These are phyloP conservation scores for Liriodendron chinense DNA, from an alignment of 164 flowering plant species.

Conservation along the genomic window DNA sequence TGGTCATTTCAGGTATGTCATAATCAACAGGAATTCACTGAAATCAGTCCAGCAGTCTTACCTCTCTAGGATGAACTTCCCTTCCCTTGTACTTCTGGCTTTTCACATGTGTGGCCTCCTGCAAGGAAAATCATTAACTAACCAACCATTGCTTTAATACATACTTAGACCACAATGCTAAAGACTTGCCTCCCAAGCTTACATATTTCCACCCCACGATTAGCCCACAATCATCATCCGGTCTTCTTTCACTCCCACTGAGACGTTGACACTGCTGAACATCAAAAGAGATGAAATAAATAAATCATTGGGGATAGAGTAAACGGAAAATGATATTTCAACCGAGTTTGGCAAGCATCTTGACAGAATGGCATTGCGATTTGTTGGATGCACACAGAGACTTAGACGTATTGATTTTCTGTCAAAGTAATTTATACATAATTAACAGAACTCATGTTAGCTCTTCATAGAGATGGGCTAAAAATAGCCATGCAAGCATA, in stretches of 20 bases:
- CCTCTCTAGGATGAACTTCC: conserved; percentile 63
- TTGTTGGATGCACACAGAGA: no score
- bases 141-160: neutral
- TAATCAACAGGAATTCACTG: neutral
- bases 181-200: conserved; percentile 21
- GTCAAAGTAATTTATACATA: no score
- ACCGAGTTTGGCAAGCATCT: neutral
- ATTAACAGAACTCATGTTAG: no score
- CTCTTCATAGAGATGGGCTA: no score
- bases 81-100: conserved; percentile 65
- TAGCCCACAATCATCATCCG: conserved; percentile 70
- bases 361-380: neutral
- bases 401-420: no score
- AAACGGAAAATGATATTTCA: neutral
- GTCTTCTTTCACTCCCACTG: conserved; percentile 60
- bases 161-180: neutral
- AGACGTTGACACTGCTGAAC: conserved; percentile 58
- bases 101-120: conserved; percentile 53
- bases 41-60: conserved; percentile 8
- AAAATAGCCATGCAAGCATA: no score
- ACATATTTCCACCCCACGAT: conserved; percentile 91
- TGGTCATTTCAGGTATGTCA: no score
- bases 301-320: conserved; percentile 4
- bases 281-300: conserved; percentile 8
- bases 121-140: conserved; percentile 12